Conservation (phyloP, 345 rosid genomes). For the Populus euphratica region DNA sequence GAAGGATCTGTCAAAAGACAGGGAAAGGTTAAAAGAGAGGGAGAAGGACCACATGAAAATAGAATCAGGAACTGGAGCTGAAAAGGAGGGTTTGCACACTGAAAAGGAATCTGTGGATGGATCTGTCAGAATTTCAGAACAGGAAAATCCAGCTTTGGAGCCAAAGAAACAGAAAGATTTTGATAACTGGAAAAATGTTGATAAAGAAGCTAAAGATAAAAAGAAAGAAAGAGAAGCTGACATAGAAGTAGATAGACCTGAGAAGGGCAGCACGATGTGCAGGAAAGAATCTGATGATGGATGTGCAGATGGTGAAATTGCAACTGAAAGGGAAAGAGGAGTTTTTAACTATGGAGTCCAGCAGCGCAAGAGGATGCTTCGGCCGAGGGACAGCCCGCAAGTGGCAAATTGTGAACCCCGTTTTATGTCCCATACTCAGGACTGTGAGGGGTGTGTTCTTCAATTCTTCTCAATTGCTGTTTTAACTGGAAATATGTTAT, state of each 20-base stretch:
- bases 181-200: constrained; percentile 63
- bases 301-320: constrained; percentile 77
- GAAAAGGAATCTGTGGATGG: constrained; percentile 74
- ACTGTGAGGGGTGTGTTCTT: constrained; percentile 86
- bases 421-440: constrained; percentile 64
- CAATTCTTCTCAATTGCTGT: too few species aligned
- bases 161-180: constrained; percentile 73
- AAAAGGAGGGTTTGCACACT: constrained; percentile 53
- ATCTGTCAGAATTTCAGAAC: constrained; percentile 56
- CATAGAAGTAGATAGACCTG: constrained; percentile 75
- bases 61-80: constrained; percentile 60
- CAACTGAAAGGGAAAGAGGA: constrained; percentile 83
- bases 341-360: constrained; percentile 77
- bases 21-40: constrained; percentile 73
- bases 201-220: constrained; percentile 72
- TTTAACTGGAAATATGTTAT: constrained; percentile 20
- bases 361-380: constrained; percentile 92
- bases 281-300: constrained; percentile 93
- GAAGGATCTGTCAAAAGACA: constrained; percentile 61
- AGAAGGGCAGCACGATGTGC: constrained; percentile 61
- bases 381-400: constrained; percentile 93
- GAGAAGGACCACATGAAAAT: constrained; percentile 66
- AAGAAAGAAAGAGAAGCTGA: constrained; percentile 80
- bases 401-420: constrained; percentile 60
- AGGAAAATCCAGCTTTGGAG: constrained; percentile 49